Conservation (phyloP, 1,284 basidiomycete species). For the Naganishia albida region DNA sequence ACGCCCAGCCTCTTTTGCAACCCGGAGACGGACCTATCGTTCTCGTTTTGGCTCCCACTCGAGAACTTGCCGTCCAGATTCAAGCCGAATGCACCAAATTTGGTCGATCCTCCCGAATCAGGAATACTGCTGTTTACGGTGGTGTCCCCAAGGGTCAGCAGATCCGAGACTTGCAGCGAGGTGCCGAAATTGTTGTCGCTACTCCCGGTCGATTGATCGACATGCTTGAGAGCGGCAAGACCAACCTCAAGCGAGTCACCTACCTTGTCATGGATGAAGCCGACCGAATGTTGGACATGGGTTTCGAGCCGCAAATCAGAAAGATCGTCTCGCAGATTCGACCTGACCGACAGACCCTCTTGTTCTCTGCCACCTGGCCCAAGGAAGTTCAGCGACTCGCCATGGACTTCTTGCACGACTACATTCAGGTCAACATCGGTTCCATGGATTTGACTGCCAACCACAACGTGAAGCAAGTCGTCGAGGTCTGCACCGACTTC, state of each 20-base stretch:
- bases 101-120: constrained; percentile 92
- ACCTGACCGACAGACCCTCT: constrained; percentile 90
- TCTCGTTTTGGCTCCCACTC: constrained; percentile 92
- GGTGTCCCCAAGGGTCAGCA: constrained; percentile 98
- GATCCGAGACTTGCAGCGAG: constrained; percentile 94
- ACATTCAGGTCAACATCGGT: constrained; percentile 98
- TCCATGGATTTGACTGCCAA: constrained; percentile 98
- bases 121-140: constrained; percentile 97
- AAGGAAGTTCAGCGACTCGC: constrained; percentile 99
- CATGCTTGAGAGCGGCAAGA: constrained; percentile 94
- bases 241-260: constrained; percentile 90
- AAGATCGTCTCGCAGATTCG: constrained; percentile 97
- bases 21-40: constrained; percentile 97
- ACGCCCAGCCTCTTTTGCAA: constrained; percentile 91
- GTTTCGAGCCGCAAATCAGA: constrained; percentile 98
- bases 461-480: constrained; percentile 94
- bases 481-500: constrained; percentile 96
- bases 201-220: constrained; percentile 95
- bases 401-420: constrained; percentile 92
- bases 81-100: constrained; percentile 99
- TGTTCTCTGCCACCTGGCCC: constrained; percentile 99
- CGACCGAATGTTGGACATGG: constrained; percentile 62
- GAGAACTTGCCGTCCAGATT: constrained; percentile 97
- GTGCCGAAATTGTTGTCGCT: constrained; percentile 95
- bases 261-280: constrained; percentile 99